Evolutionary conservation across 2,329 filamentous ascomycete genomes (phyloP).

Genomic region (Aspergillus tamarii): DNA sequence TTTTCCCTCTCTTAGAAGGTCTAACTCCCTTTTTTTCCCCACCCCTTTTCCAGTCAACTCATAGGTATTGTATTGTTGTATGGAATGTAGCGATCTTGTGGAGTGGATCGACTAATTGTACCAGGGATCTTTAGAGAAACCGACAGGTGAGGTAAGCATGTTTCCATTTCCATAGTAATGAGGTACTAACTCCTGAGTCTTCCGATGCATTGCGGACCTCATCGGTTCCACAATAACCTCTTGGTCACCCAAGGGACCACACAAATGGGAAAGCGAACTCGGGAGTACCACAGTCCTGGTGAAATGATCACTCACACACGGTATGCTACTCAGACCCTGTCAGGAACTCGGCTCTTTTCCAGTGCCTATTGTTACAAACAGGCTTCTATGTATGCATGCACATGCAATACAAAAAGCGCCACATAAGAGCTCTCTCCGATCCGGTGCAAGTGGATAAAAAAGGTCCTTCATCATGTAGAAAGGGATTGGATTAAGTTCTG

Average conservation of each 20-base stretch:
- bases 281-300: conserved; percentile 1
- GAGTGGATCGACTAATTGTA: not conserved
- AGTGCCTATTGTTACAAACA: not conserved
- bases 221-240: conserved; percentile 7
- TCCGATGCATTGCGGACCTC: conserved; percentile 11
- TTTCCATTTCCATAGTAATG: conserved; percentile 3
- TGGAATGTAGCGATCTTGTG: not conserved
- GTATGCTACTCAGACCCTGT: not conserved
- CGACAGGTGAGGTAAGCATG: conserved; percentile 1
- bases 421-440: not conserved
- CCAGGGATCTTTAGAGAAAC: not conserved
- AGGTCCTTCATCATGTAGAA: not conserved
- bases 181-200: not conserved
- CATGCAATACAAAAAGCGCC: not conserved
- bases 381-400: not conserved
- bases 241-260: conserved; percentile 5
- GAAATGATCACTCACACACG: conserved; percentile 1
- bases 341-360: conserved; percentile 5
- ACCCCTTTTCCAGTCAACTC: not conserved
- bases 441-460: not conserved
- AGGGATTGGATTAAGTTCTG: not conserved
- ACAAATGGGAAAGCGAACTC: conserved; percentile 3
- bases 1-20: not conserved
- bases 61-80: not conserved
- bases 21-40: not conserved